A percentile compares a stretch with the other conserved stretches of the same genome.
These are phyloP conservation scores for Lactifluus subvellereus DNA, from an alignment of 768 basidiomycete genomes.

Conservation along the genomic window DNA sequence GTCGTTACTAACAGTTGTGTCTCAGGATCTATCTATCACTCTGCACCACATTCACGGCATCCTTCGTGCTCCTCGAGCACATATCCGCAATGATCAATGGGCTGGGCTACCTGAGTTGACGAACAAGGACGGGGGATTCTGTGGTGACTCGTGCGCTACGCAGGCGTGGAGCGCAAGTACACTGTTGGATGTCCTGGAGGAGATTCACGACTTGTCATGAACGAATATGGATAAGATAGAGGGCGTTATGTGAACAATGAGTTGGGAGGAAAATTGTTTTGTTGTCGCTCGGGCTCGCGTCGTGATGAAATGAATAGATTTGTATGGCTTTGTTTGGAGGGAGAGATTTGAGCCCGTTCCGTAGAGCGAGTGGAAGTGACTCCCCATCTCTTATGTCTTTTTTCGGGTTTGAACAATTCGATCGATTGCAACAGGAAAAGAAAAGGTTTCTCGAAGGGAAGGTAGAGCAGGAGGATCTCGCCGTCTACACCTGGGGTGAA, in stretches of 20 bases:
- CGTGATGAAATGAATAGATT: not conserved
- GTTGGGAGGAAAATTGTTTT: not conserved
- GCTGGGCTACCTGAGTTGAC: constrained; percentile 91
- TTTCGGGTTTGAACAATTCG: constrained; percentile 64
- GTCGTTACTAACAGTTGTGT: constrained; percentile 14
- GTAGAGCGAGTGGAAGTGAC: not conserved
- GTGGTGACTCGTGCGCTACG: constrained; percentile 83
- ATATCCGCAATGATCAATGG: constrained; percentile 84
- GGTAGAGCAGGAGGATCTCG: constrained; percentile 68
- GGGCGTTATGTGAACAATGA: not conserved
- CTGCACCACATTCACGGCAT: constrained; percentile 74
- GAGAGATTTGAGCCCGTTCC: not conserved
- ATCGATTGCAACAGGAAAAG: constrained; percentile 56
- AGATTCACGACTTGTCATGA: constrained; percentile 45
- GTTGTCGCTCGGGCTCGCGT: not conserved
- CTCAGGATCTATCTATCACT: constrained; percentile 61
- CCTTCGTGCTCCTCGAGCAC: constrained; percentile 60
- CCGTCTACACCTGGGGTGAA: constrained; percentile 90
- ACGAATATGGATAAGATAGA: not conserved
- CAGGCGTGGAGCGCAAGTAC: constrained; percentile 98
- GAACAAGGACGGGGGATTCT: constrained; percentile 77
- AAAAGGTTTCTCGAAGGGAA: constrained; percentile 44
- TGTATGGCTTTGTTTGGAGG: constrained; percentile 23
- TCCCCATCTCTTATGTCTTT: constrained; percentile 53
- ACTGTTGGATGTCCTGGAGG: constrained; percentile 81